Base-by-base conservation (phyloP, 345 rosid genomes). In the Populus deltoides region DNA sequence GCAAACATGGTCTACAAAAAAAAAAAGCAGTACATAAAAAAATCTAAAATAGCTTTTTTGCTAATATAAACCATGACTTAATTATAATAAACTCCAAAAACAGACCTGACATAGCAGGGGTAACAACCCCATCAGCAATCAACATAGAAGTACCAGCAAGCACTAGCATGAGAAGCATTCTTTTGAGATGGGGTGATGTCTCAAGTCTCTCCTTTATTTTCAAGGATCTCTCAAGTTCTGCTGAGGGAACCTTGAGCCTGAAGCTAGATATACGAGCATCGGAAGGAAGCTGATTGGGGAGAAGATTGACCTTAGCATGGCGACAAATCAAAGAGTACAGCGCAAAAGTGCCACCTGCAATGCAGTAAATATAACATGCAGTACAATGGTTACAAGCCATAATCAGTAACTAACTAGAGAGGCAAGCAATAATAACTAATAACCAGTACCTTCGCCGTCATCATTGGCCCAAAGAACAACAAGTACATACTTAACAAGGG, bases 21-120 rank as follows among this genome's bases (percentile, higher is more conserved):
- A 20, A 59, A 36, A 73, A 7, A 22, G 3, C 18, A 17, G 74
- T 11, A 35, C 27, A 22, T 16, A 1, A 22, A 31, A 35, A 9
- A 2, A 36, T 67, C 6, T 18, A 67, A 38, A 67, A 24, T 27
- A 18, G 36, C 25, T 25, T 59, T 59, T 59, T 59, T 25, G 27
- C 25, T n/a, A 29, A 59, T n/a, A 59, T 10, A 25, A 59, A 24
- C 65, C 25, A 59, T 59, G 11, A 24, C 13, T n/a, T 10, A 59
- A 59, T 59, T n/a, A 12, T 59, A 12, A 59, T 72, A 13, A 72
- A 55, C 74, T 49, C 74, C 38, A 68, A 45, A n/a, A n/a, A 41
- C 82, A 71, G 88, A 97, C 99, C 99, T 94, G 99, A 94, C 99
- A 97, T 91, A 79, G 97, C 98, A 53, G 98, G 98, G 15, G 99